Conservation (phyloP, 495 filamentous ascomycete genomes). For the Glutinoglossum americanum region DNA sequence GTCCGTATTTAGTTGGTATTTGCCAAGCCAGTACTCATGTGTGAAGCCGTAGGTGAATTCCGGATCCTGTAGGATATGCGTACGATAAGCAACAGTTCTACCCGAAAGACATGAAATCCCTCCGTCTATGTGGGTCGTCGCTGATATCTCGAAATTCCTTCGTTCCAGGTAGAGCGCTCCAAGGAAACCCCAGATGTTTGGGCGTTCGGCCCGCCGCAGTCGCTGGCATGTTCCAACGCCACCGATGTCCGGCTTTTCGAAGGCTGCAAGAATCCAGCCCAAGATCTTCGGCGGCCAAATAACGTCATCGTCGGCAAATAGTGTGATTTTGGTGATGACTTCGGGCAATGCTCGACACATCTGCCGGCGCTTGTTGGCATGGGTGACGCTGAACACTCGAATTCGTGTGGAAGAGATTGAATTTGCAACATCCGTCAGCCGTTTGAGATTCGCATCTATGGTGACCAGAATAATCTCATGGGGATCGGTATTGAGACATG, state of each 20-base stretch:
- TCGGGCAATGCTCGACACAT: conserved; percentile 62
- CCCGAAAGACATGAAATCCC: conserved; percentile 78
- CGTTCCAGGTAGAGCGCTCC: conserved; percentile 66
- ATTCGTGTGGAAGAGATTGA: conserved; percentile 22
- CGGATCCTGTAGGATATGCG: conserved; percentile 55
- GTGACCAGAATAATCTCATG: conserved; percentile 40
- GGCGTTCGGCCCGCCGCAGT: conserved; percentile 39
- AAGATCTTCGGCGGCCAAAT: conserved; percentile 58
- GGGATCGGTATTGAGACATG: conserved; percentile 33
- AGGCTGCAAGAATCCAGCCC: conserved; percentile 67
- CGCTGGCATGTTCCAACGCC: conserved; percentile 70
- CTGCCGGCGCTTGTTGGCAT: conserved; percentile 67
- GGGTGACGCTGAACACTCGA: conserved; percentile 28
- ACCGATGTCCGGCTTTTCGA: conserved; percentile 54
- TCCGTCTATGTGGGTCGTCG: conserved; percentile 67
- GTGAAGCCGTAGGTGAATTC: conserved; percentile 52
- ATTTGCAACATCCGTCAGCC: conserved; percentile 27
- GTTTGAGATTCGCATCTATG: conserved; percentile 37
- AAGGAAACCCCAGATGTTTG: conserved; percentile 51
- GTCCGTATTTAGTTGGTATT: conserved; percentile 56
- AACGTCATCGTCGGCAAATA: conserved; percentile 80
- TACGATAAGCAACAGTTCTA: conserved; percentile 63
- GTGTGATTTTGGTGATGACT: conserved; percentile 48
- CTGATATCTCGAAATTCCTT: conserved; percentile 74
- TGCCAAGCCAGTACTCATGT: conserved; percentile 45